Evolutionary conservation across 75 land plant species (phyloP).

Genomic region (Picea sitchensis): DNA sequence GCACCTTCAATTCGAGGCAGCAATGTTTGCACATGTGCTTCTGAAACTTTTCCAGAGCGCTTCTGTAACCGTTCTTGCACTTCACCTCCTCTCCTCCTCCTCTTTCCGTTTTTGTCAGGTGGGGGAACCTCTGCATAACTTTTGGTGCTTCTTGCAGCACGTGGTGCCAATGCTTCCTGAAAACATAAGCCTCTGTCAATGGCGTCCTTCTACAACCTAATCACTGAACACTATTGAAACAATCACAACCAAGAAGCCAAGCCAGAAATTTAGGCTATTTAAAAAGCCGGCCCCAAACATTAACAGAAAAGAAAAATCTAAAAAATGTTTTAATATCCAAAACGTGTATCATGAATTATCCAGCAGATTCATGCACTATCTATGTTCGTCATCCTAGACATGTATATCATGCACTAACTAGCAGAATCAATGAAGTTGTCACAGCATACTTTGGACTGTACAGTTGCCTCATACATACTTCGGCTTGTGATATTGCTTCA

Average conservation of each 20-base stretch:
- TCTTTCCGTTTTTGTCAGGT: slow-evolving; percentile 50
- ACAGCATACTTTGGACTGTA: neutral
- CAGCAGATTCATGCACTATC: too few species aligned
- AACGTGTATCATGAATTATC: too few species aligned
- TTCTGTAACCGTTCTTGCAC: slow-evolving; percentile 51
- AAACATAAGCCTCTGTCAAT: neutral
- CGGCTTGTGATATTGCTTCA: slow-evolving; percentile 75
- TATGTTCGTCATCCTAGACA: too few species aligned
- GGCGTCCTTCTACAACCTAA: neutral
- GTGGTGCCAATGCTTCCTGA: slow-evolving; percentile 86
- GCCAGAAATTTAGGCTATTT: too few species aligned
- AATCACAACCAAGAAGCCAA: neutral
- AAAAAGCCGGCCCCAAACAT: neutral
- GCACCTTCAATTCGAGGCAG: slow-evolving; percentile 83
- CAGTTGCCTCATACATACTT: slow-evolving; percentile 38
- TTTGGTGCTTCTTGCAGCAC: slow-evolving; percentile 81
- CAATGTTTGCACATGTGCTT: slow-evolving; percentile 26
- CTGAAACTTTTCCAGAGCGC: slow-evolving; percentile 45
- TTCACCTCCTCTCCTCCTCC: slow-evolving; percentile 56
- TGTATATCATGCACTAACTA: neutral
- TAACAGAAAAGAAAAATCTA: neutral
- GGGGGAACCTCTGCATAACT: slow-evolving; percentile 77
- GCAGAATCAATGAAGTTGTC: neutral
- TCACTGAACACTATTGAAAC: neutral
- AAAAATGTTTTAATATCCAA: neutral